Evolutionary conservation across 805 yeast genomes (phyloP).

Genomic region (Kodamaea kakaduensis): DNA sequence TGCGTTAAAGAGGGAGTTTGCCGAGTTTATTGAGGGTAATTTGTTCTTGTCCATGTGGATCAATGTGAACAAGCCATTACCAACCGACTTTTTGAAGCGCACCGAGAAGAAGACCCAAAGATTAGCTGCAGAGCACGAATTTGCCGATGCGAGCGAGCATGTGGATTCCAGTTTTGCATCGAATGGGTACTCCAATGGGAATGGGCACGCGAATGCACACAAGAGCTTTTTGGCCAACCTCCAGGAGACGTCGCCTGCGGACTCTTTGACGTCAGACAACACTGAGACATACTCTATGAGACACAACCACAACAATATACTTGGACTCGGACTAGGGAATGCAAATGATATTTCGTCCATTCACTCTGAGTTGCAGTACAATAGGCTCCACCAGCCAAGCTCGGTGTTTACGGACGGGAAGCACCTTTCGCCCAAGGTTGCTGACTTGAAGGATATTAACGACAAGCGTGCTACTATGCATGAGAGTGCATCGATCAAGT

Average conservation of each 20-base stretch:
- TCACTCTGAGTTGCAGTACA: conserved; percentile 28
- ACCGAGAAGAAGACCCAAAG: conserved; percentile 1
- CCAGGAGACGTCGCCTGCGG: conserved; percentile 4
- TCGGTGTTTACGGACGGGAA: conserved; percentile 10
- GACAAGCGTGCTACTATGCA: conserved; percentile 18
- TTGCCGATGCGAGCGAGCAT: conserved; percentile 6
- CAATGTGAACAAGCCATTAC: conserved; percentile 25
- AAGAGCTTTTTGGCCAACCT: conserved; percentile 5
- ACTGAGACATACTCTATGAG: conserved; percentile 8
- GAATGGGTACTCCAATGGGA: conserved; percentile 2
- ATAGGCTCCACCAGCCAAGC: conserved; percentile 2
- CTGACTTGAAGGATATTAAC: conserved; percentile 16
- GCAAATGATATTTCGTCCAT: conserved; percentile 39
- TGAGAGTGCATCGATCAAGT: conserved; percentile 7
- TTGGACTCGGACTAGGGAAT: conserved; percentile 35
- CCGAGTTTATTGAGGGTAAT: conserved; percentile 25
- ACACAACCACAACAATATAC: conserved; percentile 10
- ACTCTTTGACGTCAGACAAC: conserved; percentile 7
- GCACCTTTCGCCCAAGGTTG: conserved; percentile 12
- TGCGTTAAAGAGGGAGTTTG: conserved; percentile 5
- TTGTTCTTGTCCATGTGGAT: conserved; percentile 29
- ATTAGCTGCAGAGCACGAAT: neutral
- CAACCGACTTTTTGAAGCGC: conserved; percentile 9
- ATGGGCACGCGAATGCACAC: conserved; percentile 3
- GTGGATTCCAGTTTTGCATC: neutral